Percentiles rank a stretch among this genome's conserved stretches.
These are phyloP conservation scores for Fusarium sp. DNA, from an alignment of 2,329 filamentous ascomycete species.

Conservation along the genomic window DNA sequence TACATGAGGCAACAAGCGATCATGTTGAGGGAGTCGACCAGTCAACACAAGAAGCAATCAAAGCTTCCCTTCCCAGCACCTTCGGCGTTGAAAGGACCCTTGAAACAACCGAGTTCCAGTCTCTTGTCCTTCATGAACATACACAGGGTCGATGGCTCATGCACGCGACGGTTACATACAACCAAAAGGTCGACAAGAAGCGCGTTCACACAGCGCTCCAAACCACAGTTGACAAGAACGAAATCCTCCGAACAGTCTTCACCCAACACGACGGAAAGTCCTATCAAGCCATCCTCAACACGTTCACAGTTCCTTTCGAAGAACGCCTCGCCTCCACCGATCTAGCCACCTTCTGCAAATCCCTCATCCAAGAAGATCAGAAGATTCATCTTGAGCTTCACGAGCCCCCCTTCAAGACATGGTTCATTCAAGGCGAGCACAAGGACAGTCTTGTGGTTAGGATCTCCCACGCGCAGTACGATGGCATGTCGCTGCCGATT, in stretches of 20 bases:
- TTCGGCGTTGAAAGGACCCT: background rate
- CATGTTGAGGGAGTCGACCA: background rate
- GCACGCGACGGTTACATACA: background rate
- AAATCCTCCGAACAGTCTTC: background rate
- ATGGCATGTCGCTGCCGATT: background rate
- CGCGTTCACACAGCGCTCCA: background rate
- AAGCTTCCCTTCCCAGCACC: fast-evolving
- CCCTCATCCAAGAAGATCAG: background rate
- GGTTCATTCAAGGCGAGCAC: background rate
- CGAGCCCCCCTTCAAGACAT: background rate
- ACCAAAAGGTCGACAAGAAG: background rate
- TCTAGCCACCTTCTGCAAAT: background rate
- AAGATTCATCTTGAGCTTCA: background rate
- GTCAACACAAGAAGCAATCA: fast-evolving
- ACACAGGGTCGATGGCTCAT: background rate
- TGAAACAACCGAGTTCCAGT: background rate
- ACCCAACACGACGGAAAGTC: background rate
- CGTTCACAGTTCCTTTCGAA: background rate
- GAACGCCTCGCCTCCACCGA: background rate
- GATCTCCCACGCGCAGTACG: background rate
- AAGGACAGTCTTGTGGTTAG: background rate
- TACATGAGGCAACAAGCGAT: fast-evolving
- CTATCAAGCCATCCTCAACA: background rate
- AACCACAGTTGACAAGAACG: background rate
- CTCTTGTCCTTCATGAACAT: background rate